phyloP scores from a whole-genome alignment of 352 stramenopile species.

The Phytopythium kandeliae region DNA sequence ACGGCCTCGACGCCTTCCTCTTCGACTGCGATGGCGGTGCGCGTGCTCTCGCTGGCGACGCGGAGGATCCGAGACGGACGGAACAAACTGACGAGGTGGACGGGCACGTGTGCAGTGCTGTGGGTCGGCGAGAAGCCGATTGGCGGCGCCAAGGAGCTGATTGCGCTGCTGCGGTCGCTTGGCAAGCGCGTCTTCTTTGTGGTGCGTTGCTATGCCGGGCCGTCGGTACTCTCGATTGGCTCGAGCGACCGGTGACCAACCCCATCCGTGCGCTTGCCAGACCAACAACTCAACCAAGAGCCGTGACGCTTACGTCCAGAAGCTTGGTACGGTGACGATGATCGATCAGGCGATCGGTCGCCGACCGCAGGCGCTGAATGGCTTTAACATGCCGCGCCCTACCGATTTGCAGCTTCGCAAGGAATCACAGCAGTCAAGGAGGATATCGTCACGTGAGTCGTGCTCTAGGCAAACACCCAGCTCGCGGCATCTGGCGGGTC shows the following conservation, averaged over 20 bases:
- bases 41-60: neutral
- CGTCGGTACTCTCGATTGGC: too few relatives aligned
- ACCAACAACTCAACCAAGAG: constrained; percentile 87
- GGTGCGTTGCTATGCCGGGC: constrained; percentile 15
- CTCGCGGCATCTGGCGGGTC: neutral
- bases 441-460: constrained; percentile 75
- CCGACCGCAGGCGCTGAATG: too few relatives aligned
- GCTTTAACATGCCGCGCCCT: constrained; percentile 2
- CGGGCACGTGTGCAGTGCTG: constrained; percentile 28
- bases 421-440: constrained; percentile 55
- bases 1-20: constrained; percentile 63
- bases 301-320: constrained; percentile 77
- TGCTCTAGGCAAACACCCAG: neutral
- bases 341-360: too few relatives aligned
- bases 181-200: constrained; percentile 84
- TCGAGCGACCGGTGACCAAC: neutral
- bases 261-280: constrained; percentile 10
- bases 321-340: constrained; percentile 42
- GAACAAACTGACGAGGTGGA: neutral
- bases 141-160: constrained; percentile 50
- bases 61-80: neutral
- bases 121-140: constrained; percentile 66
- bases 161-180: constrained; percentile 59
- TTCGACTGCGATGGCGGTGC: constrained; percentile 82
- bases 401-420: constrained; percentile 41